These are phyloP conservation scores for Nannochloropsis gaditana DNA, from an alignment of 108 stramenopile genomes.

Conservation along the genomic window DNA sequence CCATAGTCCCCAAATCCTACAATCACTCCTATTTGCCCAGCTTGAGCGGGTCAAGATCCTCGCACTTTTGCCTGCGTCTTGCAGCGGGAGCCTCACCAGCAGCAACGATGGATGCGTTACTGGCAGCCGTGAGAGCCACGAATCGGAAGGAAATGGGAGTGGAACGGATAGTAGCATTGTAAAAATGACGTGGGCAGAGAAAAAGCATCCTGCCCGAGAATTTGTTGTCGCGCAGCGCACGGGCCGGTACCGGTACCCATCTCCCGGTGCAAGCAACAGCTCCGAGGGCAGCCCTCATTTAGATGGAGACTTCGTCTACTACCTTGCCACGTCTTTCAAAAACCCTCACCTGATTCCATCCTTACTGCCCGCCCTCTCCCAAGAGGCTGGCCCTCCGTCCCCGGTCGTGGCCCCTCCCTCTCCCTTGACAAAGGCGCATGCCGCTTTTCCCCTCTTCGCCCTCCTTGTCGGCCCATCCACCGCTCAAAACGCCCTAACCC, in stretches of 20 bases:
- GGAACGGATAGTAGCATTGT: constrained; percentile 1
- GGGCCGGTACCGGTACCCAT: not conserved
- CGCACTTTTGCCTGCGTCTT: not conserved
- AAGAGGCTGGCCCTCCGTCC: not conserved
- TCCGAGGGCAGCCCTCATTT: not conserved
- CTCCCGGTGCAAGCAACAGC: not conserved
- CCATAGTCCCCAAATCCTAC: not conserved
- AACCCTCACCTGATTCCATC: not conserved
- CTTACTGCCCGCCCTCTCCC: not conserved
- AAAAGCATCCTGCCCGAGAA: not conserved
- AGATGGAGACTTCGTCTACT: not conserved
- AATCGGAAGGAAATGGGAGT: not conserved
- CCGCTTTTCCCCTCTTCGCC: not conserved
- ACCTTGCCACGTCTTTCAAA: not conserved
- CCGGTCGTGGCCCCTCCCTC: not conserved
- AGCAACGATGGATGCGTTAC: not conserved
- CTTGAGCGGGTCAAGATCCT: not conserved
- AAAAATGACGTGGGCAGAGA: not conserved
- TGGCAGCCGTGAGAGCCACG: not conserved
- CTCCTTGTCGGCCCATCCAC: not conserved
- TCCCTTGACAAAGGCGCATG: not conserved
- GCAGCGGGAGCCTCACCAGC: not conserved
- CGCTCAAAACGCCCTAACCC: not conserved
- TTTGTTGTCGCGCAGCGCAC: constrained; percentile 6
- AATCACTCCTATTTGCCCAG: not conserved